Conservation (phyloP, 2,329 filamentous ascomycete species). For the Hymenoscyphus occultus region DNA sequence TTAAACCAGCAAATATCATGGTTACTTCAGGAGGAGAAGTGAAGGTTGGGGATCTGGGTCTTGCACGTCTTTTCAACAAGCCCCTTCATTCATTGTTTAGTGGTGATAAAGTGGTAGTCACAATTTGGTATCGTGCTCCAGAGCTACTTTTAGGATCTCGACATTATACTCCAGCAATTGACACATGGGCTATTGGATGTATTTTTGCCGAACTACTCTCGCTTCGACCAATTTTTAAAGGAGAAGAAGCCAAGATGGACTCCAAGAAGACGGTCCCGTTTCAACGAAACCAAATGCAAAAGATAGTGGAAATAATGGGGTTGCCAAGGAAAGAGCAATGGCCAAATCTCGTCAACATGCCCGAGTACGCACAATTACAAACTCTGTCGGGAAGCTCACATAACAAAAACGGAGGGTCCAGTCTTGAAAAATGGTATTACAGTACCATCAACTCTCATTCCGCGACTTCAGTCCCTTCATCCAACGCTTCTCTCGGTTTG, state of each 20-base stretch:
- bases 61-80: slow-evolving; percentile 91
- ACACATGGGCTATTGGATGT: slow-evolving; percentile 96
- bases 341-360: slow-evolving; percentile 81
- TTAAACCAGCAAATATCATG: slow-evolving; percentile 99
- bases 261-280: slow-evolving; percentile 97
- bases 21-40: slow-evolving; percentile 87
- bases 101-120: slow-evolving; percentile 97
- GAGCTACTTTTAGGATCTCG: slow-evolving; percentile 86
- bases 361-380: slow-evolving; percentile 73
- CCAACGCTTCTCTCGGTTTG: slow-evolving; percentile 55
- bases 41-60: slow-evolving; percentile 89
- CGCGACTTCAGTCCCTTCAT: slow-evolving; percentile 47
- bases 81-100: slow-evolving; percentile 87
- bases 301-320: slow-evolving; percentile 95
- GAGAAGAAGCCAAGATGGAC: slow-evolving; percentile 98
- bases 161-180: slow-evolving; percentile 97
- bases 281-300: slow-evolving; percentile 97
- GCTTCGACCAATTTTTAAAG: slow-evolving; percentile 93
- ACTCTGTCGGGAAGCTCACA: slow-evolving; percentile 51
- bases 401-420: slow-evolving; percentile 36
- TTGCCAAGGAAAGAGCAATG: slow-evolving; percentile 84
- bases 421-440: slow-evolving; percentile 78
- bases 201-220: slow-evolving; percentile 95
- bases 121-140: slow-evolving; percentile 97
- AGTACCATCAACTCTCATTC: slow-evolving; percentile 61